Conservation (phyloP, 345 rosid species). For the Eucalyptus cloeziana region DNA sequence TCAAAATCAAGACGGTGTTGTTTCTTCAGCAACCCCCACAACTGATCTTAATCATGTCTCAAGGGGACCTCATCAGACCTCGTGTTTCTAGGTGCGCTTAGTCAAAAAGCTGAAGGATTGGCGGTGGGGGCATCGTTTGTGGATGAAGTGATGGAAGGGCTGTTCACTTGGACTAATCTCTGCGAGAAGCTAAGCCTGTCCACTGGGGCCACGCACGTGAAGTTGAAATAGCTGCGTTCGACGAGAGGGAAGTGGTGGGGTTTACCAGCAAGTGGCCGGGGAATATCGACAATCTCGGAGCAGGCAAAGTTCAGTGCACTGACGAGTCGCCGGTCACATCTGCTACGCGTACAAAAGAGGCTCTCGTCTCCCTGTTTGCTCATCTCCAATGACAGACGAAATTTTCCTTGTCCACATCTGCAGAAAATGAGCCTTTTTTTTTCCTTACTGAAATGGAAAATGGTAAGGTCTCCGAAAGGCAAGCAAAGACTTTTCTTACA, state of each 20-base stretch:
- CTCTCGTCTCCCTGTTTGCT: background rate
- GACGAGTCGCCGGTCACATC: background rate
- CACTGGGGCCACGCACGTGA: background rate
- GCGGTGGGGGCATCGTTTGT: background rate
- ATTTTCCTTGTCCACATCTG: background rate
- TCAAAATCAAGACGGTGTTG: background rate
- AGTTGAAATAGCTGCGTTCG: background rate
- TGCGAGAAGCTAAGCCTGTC: background rate
- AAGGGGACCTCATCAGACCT: background rate
- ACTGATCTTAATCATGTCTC: background rate
- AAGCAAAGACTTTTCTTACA: background rate
- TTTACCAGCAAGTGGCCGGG: background rate
- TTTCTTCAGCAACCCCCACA: background rate
- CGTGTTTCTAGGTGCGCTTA: background rate
- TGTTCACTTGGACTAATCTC: background rate
- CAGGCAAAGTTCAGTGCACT: background rate
- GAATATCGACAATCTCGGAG: background rate
- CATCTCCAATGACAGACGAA: background rate
- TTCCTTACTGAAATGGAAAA: background rate
- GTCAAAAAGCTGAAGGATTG: background rate
- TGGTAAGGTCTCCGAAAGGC: background rate
- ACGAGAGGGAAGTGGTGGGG: background rate
- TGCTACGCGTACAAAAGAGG: background rate
- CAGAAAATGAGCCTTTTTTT: background rate
- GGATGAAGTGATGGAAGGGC: background rate